phyloP scores from a whole-genome alignment of 768 basidiomycete genomes.

The Tulasnella sp. region DNA sequence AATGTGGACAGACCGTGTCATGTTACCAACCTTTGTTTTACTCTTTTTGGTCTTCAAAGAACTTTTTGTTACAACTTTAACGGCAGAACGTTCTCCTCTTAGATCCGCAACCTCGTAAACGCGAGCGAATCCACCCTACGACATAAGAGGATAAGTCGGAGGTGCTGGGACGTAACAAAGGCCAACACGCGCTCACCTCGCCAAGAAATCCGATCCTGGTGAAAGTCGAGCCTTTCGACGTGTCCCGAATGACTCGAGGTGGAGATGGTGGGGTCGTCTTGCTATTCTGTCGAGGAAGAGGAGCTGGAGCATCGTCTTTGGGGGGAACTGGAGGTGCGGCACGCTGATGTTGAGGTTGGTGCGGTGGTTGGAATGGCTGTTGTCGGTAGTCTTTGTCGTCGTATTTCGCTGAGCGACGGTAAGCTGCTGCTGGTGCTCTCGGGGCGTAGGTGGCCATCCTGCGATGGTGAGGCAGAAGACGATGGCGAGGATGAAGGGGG shows the following conservation, averaged over 20 bases:
- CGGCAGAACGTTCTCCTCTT: constrained; percentile 58
- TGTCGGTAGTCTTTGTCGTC: constrained; percentile 9
- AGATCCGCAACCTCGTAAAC: constrained; percentile 89
- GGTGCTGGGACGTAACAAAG: background rate
- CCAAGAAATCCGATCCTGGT: constrained; percentile 76
- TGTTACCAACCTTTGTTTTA: constrained; percentile 73
- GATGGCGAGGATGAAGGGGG: constrained; percentile 1
- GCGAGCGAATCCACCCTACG: constrained; percentile 84
- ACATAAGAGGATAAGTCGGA: background rate
- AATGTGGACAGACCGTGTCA: constrained; percentile 1
- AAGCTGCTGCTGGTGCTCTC: background rate
- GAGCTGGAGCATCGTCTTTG: constrained; percentile 32
- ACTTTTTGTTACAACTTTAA: constrained; percentile 91
- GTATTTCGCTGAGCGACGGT: background rate
- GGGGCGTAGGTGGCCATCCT: background rate
- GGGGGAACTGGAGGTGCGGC: constrained; percentile 2
- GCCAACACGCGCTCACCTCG: constrained; percentile 51
- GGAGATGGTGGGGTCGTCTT: constrained; percentile 77
- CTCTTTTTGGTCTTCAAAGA: constrained; percentile 93
- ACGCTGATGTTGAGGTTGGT: constrained; percentile 2
- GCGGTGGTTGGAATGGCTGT: background rate
- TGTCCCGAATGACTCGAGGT: constrained; percentile 65
- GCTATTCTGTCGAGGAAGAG: constrained; percentile 71
- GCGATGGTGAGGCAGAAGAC: background rate
- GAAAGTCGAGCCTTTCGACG: constrained; percentile 48